phyloP scores from a whole-genome alignment of 306 rosid species.

The Gillenia trifoliata region DNA sequence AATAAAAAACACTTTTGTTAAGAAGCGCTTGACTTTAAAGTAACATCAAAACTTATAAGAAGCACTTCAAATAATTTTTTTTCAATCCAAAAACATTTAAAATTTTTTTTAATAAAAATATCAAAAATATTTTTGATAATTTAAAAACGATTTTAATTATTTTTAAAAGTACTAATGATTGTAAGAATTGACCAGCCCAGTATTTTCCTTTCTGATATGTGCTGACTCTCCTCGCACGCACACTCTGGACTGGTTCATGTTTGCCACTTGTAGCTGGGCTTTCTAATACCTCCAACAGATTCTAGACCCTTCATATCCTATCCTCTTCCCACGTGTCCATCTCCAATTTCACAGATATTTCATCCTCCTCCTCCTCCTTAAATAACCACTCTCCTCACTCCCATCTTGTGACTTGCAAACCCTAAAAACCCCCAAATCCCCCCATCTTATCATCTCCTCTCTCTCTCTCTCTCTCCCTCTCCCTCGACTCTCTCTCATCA shows the following conservation, averaged over 20 bases:
- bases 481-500: neutral
- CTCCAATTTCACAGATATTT: conserved; percentile 6
- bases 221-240: neutral
- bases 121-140: too few relatives aligned
- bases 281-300: neutral
- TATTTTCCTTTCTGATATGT: too few relatives aligned
- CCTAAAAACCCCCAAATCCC: neutral
- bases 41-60: too few relatives aligned
- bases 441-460: neutral
- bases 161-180: too few relatives aligned
- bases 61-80: too few relatives aligned
- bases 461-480: neutral
- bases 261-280: conserved; percentile 25
- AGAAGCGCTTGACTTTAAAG: too few relatives aligned
- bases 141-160: too few relatives aligned
- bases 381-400: neutral
- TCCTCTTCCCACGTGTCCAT: conserved; percentile 33
- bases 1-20: too few relatives aligned
- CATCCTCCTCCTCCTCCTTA: neutral
- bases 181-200: too few relatives aligned
- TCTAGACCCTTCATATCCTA: conserved; percentile 37
- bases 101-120: too few relatives aligned
- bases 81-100: too few relatives aligned
- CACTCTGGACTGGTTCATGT: conserved; percentile 16
- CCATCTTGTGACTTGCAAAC: neutral